These are phyloP conservation scores for Ascosphaera apis DNA, from an alignment of 2,329 filamentous ascomycete species.

Conservation along the genomic window DNA sequence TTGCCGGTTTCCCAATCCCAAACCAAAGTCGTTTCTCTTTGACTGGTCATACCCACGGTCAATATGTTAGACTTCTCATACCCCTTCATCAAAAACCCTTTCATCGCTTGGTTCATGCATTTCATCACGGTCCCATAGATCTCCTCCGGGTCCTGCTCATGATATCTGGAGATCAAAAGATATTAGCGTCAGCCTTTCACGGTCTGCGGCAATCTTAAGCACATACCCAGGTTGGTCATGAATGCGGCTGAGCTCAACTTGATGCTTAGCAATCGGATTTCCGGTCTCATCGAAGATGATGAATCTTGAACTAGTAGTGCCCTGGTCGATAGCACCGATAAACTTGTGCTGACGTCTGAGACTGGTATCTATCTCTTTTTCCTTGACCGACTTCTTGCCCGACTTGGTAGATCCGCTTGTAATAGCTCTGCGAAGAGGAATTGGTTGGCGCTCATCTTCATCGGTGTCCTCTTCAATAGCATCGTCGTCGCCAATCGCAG, in stretches of 20 bases:
- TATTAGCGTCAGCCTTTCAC: slow-evolving; percentile 3
- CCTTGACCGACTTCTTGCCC: too few relatives aligned
- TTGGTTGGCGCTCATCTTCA: too few relatives aligned
- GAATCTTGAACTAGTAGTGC: slow-evolving; percentile 73
- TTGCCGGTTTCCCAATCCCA: slow-evolving; percentile 68
- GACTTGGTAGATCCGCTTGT: too few relatives aligned
- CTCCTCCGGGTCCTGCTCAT: slow-evolving; percentile 66
- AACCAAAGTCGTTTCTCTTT: slow-evolving; percentile 68
- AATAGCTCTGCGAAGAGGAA: too few relatives aligned
- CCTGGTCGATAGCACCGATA: slow-evolving; percentile 74
- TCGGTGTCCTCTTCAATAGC: too few relatives aligned
- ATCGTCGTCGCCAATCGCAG: too few relatives aligned
- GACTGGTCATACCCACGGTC: slow-evolving; percentile 68
- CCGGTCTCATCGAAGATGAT: slow-evolving; percentile 69
- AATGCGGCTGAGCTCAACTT: slow-evolving; percentile 66
- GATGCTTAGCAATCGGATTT: slow-evolving; percentile 57
- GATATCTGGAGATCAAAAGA: slow-evolving; percentile 36
- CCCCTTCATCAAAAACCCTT: slow-evolving; percentile 47
- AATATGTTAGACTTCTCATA: slow-evolving; percentile 44
- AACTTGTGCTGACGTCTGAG: too few relatives aligned
- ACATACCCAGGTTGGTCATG: slow-evolving; percentile 68
- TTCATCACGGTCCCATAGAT: slow-evolving; percentile 51
- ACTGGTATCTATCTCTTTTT: too few relatives aligned
- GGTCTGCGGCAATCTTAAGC: slow-evolving; percentile 2
- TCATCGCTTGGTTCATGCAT: slow-evolving; percentile 57